Evolutionary conservation across 176 grass and related monocot species (phyloP).

Genomic region (Lolium rigidum): DNA sequence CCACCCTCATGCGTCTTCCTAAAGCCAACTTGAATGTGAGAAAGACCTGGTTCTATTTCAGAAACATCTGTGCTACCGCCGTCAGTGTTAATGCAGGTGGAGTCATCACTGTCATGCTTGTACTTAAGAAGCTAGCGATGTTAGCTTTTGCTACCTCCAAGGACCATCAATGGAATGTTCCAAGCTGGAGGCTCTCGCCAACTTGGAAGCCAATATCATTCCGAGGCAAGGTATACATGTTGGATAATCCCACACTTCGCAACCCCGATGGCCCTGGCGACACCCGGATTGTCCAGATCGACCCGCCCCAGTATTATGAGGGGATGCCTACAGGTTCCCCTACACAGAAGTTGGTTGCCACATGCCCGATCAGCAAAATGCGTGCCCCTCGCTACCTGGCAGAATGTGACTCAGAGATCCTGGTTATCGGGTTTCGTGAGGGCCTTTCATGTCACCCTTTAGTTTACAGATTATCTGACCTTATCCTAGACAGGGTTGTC

Average conservation of each 20-base stretch:
- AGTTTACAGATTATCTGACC: not conserved
- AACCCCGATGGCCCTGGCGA: not conserved
- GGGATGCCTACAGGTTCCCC: not conserved
- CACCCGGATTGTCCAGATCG: conserved; percentile 1
- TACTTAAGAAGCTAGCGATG: not conserved
- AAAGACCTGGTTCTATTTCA: not conserved
- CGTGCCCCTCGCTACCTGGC: not conserved
- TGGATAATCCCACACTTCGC: not conserved
- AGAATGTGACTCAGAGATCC: not conserved
- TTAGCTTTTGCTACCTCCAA: not conserved
- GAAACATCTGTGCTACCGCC: not conserved
- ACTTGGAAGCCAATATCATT: not conserved
- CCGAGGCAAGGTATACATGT: not conserved
- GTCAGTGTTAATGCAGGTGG: not conserved
- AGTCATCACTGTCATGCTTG: not conserved
- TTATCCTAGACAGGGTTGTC: not conserved
- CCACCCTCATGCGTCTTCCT: not conserved
- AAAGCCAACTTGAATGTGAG: not conserved
- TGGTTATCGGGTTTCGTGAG: not conserved
- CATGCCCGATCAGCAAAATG: not conserved
- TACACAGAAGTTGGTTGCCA: not conserved
- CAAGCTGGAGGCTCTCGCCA: not conserved
- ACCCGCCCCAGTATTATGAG: not conserved
- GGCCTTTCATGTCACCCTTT: not conserved
- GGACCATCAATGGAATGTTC: not conserved